These are phyloP conservation scores for Speleostelium caveatum DNA, from an alignment of 78 protist genomes.

Conservation along the genomic window DNA sequence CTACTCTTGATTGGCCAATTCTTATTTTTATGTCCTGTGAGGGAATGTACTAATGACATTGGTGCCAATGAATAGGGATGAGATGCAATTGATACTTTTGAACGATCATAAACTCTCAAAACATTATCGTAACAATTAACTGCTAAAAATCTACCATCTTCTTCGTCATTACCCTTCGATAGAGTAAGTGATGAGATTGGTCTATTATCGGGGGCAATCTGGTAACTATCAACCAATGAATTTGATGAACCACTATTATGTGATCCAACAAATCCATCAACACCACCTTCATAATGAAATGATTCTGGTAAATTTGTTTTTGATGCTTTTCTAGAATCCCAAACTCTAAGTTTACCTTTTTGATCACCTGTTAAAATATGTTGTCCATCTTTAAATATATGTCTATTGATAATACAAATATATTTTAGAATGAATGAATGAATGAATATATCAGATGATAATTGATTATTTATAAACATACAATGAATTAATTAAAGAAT, in stretches of 20 bases:
- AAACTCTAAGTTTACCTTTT: slow-evolving; percentile 55
- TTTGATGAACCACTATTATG: not conserved
- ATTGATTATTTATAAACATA: not conserved
- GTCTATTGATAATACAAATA: not conserved
- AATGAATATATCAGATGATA: not conserved
- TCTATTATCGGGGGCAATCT: slow-evolving; percentile 52
- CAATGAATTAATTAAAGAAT: slow-evolving; percentile 77
- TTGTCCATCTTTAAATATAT: slow-evolving; percentile 70
- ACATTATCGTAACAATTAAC: slow-evolving; percentile 83
- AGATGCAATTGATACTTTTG: slow-evolving; percentile 52
- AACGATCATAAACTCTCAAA: slow-evolving; percentile 81
- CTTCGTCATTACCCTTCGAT: slow-evolving; percentile 27
- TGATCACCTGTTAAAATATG: slow-evolving; percentile 80
- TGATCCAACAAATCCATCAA: slow-evolving; percentile 49
- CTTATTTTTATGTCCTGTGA: slow-evolving; percentile 77
- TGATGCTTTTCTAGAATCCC: slow-evolving; percentile 80
- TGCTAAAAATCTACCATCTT: slow-evolving; percentile 83
- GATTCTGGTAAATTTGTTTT: slow-evolving; percentile 44
- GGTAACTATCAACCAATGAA: slow-evolving; percentile 25
- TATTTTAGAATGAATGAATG: not conserved
- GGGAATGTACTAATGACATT: slow-evolving; percentile 59
- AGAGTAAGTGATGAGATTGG: slow-evolving; percentile 50
- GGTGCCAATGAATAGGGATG: slow-evolving; percentile 70
- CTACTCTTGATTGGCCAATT: slow-evolving; percentile 85
- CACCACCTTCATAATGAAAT: slow-evolving; percentile 55